phyloP scores from a whole-genome alignment of 352 stramenopile species.

The Blastocystis sp. region DNA sequence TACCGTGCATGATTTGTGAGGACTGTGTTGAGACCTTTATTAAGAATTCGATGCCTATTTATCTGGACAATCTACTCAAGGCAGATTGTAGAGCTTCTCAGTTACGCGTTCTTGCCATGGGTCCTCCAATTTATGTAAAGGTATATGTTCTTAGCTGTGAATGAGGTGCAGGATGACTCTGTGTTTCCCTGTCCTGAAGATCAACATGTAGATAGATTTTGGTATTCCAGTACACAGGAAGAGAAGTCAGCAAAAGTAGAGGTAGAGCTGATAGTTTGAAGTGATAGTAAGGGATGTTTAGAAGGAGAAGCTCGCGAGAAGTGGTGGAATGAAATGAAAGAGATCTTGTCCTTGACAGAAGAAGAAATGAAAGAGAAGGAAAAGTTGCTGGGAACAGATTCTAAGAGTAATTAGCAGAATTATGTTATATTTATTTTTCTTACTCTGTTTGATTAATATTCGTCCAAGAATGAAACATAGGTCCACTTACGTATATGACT shows the following conservation, averaged over 20 bases:
- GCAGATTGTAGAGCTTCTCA: slow-evolving; percentile 37
- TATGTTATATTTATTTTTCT: background rate
- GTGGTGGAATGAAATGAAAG: slow-evolving; percentile 61
- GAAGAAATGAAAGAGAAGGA: slow-evolving; percentile 38
- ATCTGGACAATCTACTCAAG: slow-evolving; percentile 27
- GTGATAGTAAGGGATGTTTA: background rate
- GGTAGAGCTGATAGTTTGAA: background rate
- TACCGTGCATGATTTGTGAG: slow-evolving; percentile 34
- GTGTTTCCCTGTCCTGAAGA: slow-evolving; percentile 16
- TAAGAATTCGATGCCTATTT: slow-evolving; percentile 48
- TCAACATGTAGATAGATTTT: slow-evolving; percentile 34
- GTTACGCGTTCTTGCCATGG: slow-evolving; percentile 13
- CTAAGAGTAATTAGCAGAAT: background rate
- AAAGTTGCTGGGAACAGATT: background rate
- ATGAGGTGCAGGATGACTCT: background rate
- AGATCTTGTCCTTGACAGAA: slow-evolving; percentile 38
- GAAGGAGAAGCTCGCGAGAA: slow-evolving; percentile 47
- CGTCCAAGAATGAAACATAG: no score
- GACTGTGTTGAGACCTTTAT: slow-evolving; percentile 1
- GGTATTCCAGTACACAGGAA: slow-evolving; percentile 20
- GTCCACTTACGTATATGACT: no score
- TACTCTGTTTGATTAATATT: background rate
- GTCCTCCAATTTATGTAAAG: slow-evolving; percentile 56
- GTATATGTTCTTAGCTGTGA: background rate
- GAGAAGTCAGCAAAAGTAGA: slow-evolving; percentile 41